These are phyloP conservation scores for Flaveria floridana DNA, from an alignment of 140 eudicot genomes.

Conservation along the genomic window DNA sequence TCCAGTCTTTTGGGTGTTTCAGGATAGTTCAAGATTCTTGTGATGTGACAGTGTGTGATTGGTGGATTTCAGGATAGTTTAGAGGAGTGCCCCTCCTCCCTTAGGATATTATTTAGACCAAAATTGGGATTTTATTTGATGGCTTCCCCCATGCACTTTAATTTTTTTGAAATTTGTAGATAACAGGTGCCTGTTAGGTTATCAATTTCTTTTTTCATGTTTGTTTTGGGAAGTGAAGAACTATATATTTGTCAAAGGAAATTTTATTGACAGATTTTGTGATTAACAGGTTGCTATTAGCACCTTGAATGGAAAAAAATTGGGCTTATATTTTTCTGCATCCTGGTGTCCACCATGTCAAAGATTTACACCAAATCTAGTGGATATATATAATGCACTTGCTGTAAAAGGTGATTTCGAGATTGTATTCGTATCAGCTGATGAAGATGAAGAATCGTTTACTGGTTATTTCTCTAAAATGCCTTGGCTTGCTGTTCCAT, in stretches of 20 bases:
- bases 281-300: conserved; percentile 53
- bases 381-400: conserved; percentile 64
- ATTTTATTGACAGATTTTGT: background rate
- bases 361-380: conserved; percentile 66
- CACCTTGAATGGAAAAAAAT: conserved; percentile 52
- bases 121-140: background rate
- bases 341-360: conserved; percentile 95
- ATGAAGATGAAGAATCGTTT: conserved; percentile 62
- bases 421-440: conserved; percentile 65
- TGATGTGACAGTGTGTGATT: no score
- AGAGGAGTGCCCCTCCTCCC: no score
- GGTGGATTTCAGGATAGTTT: no score
- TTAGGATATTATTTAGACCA: no score
- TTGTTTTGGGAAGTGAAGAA: background rate
- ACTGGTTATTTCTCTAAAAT: conserved; percentile 61
- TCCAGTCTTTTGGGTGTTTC: no score
- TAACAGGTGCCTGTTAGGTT: background rate
- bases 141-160: no score
- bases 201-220: background rate
- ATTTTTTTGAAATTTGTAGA: no score
- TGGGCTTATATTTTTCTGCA: conserved; percentile 87
- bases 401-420: conserved; percentile 49
- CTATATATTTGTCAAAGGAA: background rate
- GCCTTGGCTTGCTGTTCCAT: conserved; percentile 96
- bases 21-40: no score